Evolutionary conservation across 1,139 yeast species (phyloP).

Genomic region (Blastobotrys apis): DNA sequence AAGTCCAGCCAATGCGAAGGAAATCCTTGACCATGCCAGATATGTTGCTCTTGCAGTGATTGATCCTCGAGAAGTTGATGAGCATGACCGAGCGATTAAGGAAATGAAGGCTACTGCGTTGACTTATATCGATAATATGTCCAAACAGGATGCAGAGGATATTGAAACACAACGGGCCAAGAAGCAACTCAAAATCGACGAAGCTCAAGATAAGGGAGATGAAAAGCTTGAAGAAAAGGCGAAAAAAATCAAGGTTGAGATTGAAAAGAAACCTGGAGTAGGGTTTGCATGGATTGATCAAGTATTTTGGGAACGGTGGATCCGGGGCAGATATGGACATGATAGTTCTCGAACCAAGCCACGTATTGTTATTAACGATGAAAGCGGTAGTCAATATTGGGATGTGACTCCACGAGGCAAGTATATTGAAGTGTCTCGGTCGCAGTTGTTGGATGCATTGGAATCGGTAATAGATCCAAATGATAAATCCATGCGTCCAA

Average conservation of each 20-base stretch:
- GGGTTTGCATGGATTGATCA: slow-evolving; percentile 40
- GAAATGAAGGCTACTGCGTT: slow-evolving; percentile 34
- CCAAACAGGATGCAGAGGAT: slow-evolving; percentile 27
- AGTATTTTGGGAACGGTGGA: slow-evolving; percentile 37
- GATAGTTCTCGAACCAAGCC: slow-evolving; percentile 18
- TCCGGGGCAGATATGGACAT: slow-evolving; percentile 32
- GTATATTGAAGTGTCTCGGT: slow-evolving; percentile 27
- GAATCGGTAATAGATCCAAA: slow-evolving; percentile 23
- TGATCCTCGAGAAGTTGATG: slow-evolving; percentile 31
- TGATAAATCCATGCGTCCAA: slow-evolving; percentile 27
- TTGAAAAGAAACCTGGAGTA: slow-evolving; percentile 28
- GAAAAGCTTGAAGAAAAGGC: slow-evolving; percentile 32
- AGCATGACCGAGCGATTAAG: slow-evolving; percentile 27
- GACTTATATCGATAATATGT: slow-evolving; percentile 27
- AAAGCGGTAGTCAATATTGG: slow-evolving; percentile 32
- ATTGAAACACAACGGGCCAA: slow-evolving; percentile 31
- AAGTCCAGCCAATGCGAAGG: slow-evolving; percentile 35
- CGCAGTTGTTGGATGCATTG: slow-evolving; percentile 31
- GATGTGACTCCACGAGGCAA: slow-evolving; percentile 29
- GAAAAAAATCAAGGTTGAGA: slow-evolving; percentile 29
- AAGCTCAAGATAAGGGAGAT: slow-evolving; percentile 35
- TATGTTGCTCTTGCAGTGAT: slow-evolving; percentile 35
- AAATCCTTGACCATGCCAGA: slow-evolving; percentile 30
- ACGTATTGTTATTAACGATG: slow-evolving; percentile 33
- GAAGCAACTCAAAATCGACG: slow-evolving; percentile 35